phyloP scores from a whole-genome alignment of 768 basidiomycete species.

The Tubosaeta sp. region DNA sequence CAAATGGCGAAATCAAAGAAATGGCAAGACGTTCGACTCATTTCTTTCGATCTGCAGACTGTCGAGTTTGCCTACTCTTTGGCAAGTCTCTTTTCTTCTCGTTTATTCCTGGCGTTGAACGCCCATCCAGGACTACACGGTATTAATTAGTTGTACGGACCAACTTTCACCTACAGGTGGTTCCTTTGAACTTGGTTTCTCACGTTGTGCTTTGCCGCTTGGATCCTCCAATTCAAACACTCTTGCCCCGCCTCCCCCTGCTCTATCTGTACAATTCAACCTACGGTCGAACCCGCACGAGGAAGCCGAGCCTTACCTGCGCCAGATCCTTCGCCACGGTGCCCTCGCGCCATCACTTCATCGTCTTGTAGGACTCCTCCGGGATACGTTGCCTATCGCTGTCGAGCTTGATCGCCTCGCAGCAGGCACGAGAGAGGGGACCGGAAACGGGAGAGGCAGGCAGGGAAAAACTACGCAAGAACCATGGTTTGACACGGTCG shows the following conservation, averaged over 20 bases:
- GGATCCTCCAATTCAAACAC: constrained; percentile 11
- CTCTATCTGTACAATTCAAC: constrained; percentile 29
- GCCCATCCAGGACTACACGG: constrained; percentile 58
- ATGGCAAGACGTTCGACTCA: constrained; percentile 74
- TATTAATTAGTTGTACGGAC: constrained; percentile 75
- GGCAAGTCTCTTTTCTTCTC: constrained; percentile 32
- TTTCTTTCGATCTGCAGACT: constrained; percentile 88
- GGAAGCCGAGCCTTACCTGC: constrained; percentile 72
- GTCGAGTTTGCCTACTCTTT: constrained; percentile 83
- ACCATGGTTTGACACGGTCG: constrained; percentile 55
- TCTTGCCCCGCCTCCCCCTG: constrained; percentile 23
- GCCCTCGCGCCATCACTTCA: constrained; percentile 61
- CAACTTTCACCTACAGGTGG: constrained; percentile 66
- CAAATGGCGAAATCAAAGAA: constrained; percentile 71
- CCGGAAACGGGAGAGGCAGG: constrained; percentile 15
- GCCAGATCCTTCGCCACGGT: constrained; percentile 66
- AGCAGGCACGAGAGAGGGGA: constrained; percentile 34
- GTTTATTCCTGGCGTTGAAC: neutral
- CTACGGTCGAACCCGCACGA: constrained; percentile 65
- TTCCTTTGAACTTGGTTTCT: constrained; percentile 71
- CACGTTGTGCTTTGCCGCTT: constrained; percentile 36
- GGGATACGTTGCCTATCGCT: constrained; percentile 75
- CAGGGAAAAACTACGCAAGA: constrained; percentile 14
- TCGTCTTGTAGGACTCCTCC: constrained; percentile 61
- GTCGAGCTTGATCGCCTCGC: constrained; percentile 56